Evolutionary conservation across 2,329 filamentous ascomycete species (phyloP), one percentile per base, ranked within the genome.

Genomic region (Alternaria gaisen): DNA sequence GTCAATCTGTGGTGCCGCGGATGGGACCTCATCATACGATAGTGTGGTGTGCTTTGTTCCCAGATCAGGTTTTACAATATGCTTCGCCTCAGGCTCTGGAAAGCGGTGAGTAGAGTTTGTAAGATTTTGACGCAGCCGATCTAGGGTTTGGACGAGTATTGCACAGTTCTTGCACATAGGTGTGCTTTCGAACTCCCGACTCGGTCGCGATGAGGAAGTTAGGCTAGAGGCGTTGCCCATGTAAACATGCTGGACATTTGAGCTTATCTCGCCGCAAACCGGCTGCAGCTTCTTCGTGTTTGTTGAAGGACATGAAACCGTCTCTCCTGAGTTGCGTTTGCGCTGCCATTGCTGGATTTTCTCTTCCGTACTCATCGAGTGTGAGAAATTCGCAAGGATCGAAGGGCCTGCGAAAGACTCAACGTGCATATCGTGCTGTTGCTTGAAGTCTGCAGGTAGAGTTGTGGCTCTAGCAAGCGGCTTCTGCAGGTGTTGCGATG

Each of bases 291-390:
- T 38, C 7, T 41, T 55, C 10, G 11, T 20, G 14, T 28, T 20
- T 8, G 28, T 12, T 40, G 51, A 4, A 6, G 32, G 42, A 18
- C 2, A 24, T 8, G 34, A 12, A 20, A 32, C 14, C 10, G 16
- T 40, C 6, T 53, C 26, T 12, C 12, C 20, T 5, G 43, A 9
- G 5, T 56, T 40, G 9, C 42, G 56, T 8, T 64, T 54, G 48
- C 58, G 50, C 16, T 54, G 63, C 71, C 71, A 70, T 36, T 58
- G 47, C 30, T 66, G 60, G 8, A 71, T 61, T 22, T 66, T 70
- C 36, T 71, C 65, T 12, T 73, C 65, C 2, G 68, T 70, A 8
- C 71, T 75, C 60, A 72, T 67, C 4, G 72, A 66, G 18, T 67
- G 64, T 34, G 63, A 66, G 51, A 72, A 72, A 12, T 67, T 61